Conservation (phyloP, 2,329 filamentous ascomycete species). For the Leptographium wingfieldii region DNA sequence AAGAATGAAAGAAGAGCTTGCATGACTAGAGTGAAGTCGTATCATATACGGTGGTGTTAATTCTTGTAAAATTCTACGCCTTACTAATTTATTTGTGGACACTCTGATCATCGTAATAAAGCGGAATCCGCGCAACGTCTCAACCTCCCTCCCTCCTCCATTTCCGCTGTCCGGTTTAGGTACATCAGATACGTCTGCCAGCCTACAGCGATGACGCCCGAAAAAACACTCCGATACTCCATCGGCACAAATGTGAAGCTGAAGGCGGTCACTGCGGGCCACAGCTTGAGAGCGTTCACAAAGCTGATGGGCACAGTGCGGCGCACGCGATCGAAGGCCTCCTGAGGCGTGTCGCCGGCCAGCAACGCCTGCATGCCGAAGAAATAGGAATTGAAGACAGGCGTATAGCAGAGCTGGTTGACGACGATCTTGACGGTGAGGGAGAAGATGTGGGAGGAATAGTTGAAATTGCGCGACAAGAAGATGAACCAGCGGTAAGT, state of each 20-base stretch:
- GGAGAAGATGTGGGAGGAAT: slow-evolving; percentile 56
- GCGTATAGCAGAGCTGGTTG: slow-evolving; percentile 72
- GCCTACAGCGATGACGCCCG: slow-evolving; percentile 65
- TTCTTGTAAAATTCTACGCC: too few relatives aligned
- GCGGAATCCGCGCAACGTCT: too few relatives aligned
- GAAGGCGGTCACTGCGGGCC: slow-evolving; percentile 78
- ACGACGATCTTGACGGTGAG: slow-evolving; percentile 65
- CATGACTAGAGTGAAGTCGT: too few relatives aligned
- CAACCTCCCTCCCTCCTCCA: slow-evolving; percentile 26
- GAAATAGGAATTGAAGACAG: slow-evolving; percentile 73
- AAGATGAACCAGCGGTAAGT: slow-evolving; percentile 67
- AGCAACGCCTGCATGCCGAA: slow-evolving; percentile 68
- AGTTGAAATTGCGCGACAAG: slow-evolving; percentile 75
- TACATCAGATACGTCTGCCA: slow-evolving; percentile 89
- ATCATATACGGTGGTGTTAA: too few relatives aligned
- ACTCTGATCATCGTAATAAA: too few relatives aligned
- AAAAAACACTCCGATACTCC: slow-evolving; percentile 70
- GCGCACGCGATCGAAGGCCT: slow-evolving; percentile 57
- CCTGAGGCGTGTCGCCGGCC: slow-evolving; percentile 49
- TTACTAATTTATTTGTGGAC: too few relatives aligned
- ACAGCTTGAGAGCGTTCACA: slow-evolving; percentile 71
- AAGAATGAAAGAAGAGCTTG: too few relatives aligned
- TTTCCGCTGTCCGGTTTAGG: slow-evolving; percentile 61
- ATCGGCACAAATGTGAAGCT: slow-evolving; percentile 74
- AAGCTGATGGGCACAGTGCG: slow-evolving; percentile 66